Percentiles rank a stretch among this genome's conserved stretches.
phyloP scores from a whole-genome alignment of 1,284 basidiomycete species.

The Omphalotus olearius region DNA sequence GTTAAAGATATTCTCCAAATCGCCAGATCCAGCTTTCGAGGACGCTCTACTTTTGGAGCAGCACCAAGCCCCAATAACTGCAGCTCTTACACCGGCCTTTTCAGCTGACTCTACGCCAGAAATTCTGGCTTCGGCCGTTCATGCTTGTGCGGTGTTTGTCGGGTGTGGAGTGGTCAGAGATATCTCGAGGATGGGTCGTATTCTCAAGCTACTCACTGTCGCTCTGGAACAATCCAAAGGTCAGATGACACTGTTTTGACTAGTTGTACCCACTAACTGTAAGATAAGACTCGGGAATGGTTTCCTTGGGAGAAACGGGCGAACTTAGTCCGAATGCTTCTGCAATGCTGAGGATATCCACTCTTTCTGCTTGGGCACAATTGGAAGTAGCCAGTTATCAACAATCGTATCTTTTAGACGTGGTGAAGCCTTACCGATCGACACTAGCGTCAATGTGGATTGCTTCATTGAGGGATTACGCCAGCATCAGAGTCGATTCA shows the following conservation, averaged over 20 bases:
- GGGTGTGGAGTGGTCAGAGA: slow-evolving; percentile 95
- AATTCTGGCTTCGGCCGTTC: slow-evolving; percentile 87
- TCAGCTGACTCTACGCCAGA: slow-evolving; percentile 94
- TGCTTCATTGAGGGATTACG: slow-evolving; percentile 86
- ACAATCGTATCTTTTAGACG: slow-evolving; percentile 76
- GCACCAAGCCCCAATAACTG: slow-evolving; percentile 97
- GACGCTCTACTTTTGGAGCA: slow-evolving; percentile 93
- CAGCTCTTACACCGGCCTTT: slow-evolving; percentile 97
- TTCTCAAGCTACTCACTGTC: slow-evolving; percentile 83
- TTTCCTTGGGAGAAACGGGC: slow-evolving; percentile 83
- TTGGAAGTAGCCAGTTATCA: slow-evolving; percentile 76
- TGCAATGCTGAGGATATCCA: slow-evolving; percentile 92
- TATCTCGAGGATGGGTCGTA: slow-evolving; percentile 87
- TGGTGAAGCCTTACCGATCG: slow-evolving; percentile 80
- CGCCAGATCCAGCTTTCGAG: slow-evolving; percentile 92
- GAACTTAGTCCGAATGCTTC: slow-evolving; percentile 92
- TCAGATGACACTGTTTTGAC: slow-evolving; percentile 23
- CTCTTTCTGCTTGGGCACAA: slow-evolving; percentile 94
- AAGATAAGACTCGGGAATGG: slow-evolving; percentile 77
- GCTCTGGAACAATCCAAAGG: slow-evolving; percentile 92
- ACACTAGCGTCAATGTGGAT: slow-evolving; percentile 86
- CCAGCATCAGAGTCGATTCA: slow-evolving; percentile 84
- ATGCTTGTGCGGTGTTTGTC: slow-evolving; percentile 94
- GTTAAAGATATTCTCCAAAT: slow-evolving; percentile 74
- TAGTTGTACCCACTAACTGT: slow-evolving; percentile 26